Base-by-base conservation (phyloP, 371 early-diverging fungal species). In the Mucor piriformis region DNA sequence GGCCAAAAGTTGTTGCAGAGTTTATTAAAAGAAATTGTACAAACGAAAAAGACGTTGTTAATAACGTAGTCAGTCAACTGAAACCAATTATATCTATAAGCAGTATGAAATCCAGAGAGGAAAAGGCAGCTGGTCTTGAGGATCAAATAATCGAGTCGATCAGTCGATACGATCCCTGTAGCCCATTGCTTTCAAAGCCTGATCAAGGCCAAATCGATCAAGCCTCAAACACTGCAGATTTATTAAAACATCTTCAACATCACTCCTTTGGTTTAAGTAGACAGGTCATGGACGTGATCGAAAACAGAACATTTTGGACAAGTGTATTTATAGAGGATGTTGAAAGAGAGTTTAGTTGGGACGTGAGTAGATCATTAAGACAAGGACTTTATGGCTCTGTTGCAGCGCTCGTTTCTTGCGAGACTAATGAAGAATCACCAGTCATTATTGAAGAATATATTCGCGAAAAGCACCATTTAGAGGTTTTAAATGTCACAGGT, bases 301-400 rank as follows among this genome's bases (percentile, higher is more conserved):
- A 57, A 20, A 77, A 67, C 38, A 61, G 54, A 29, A 75, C 71
- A 37, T 83, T 83, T 48, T 85, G 86, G 86, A 69, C 78, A 27
- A 70, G 72, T 11, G 66, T 83, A 0, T 83, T 83, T 57, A 42
- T 85, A 25, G 86, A 85, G 57, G 86, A 85, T 50, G 57, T 75
- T 10, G 72, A 74, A 47, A 60, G 74, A 24, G 72, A 74, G 53
- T 72, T 66, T 7, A 77, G 79, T 21, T 83, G 84, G 83, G 23
- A 70, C 23, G 66, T 74, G 1, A 80, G 84, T 12, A 61, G 74
- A 23, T 64, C 67, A 23, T 43, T 85, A 27, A 73, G 86, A 27
- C 72, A 78, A 32, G 72, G 64, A 53, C 27, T 83, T 0, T 85
- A 85, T 62, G 70, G 73, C 0, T 38, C 72, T 10, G 23, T 58